These are phyloP conservation scores for Pyrenophora tritici-repentis DNA, from an alignment of 2,329 filamentous ascomycete genomes.

Conservation along the genomic window DNA sequence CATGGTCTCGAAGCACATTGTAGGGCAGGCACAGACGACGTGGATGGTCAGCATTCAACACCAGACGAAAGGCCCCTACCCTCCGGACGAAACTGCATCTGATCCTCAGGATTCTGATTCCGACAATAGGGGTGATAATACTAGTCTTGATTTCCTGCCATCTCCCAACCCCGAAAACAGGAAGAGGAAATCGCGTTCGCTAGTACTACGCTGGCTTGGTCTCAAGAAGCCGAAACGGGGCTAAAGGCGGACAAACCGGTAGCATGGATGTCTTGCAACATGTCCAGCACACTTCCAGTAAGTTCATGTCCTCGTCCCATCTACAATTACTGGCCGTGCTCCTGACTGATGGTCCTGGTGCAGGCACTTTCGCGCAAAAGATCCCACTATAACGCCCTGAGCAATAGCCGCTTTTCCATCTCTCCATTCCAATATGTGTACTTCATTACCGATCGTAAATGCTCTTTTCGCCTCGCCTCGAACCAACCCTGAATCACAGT, in stretches of 20 bases:
- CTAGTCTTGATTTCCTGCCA: no score
- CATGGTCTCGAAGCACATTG: no score
- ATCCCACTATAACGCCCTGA: neutral
- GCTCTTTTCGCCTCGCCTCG: neutral
- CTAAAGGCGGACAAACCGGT: neutral
- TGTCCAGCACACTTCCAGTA: neutral
- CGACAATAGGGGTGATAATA: no score
- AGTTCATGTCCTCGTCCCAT: neutral
- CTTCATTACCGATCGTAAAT: conserved; percentile 4
- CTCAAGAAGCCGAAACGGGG: no score
- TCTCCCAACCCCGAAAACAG: no score
- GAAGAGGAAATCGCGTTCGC: no score
- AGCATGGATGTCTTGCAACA: neutral
- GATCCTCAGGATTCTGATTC: no score
- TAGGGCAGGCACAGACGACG: no score
- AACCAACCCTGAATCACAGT: neutral
- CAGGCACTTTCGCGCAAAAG: neutral
- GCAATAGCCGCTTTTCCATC: neutral
- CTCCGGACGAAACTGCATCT: no score
- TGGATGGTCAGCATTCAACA: no score
- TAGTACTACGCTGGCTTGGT: no score
- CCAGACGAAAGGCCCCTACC: no score
- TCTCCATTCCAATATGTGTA: neutral
- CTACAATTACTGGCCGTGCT: neutral
- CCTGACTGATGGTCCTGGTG: neutral